These are phyloP conservation scores for Passalora sequoiae DNA, from an alignment of 2,329 filamentous ascomycete species.

Conservation along the genomic window DNA sequence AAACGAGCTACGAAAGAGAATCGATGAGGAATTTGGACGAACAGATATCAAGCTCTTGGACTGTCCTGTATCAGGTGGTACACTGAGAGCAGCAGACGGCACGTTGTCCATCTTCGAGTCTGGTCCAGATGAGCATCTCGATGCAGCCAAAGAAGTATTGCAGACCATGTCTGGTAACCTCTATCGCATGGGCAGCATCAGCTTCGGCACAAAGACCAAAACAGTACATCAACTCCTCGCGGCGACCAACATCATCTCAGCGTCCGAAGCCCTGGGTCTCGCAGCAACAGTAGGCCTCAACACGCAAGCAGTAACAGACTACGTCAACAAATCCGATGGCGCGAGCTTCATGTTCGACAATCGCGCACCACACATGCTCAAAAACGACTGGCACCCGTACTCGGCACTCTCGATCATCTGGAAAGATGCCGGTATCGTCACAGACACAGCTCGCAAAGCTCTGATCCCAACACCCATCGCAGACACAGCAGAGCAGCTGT, in stretches of 20 bases:
- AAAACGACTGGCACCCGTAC: slow-evolving; percentile 46
- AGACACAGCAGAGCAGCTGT: slow-evolving; percentile 60
- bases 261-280: slow-evolving; percentile 54
- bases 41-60: slow-evolving; percentile 64
- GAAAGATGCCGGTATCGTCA: slow-evolving; percentile 59
- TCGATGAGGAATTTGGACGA: slow-evolving; percentile 50
- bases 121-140: slow-evolving; percentile 49
- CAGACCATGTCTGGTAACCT: slow-evolving; percentile 64
- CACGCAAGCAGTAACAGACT: slow-evolving; percentile 45
- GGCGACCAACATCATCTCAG: slow-evolving; percentile 53
- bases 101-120: slow-evolving; percentile 72
- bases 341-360: slow-evolving; percentile 55
- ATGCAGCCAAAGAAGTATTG: slow-evolving; percentile 55
- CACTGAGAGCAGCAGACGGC: slow-evolving; percentile 62
- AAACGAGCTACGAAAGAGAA: slow-evolving; percentile 53
- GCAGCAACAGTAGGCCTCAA: slow-evolving; percentile 51
- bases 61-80: slow-evolving; percentile 67
- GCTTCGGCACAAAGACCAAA: slow-evolving; percentile 53
- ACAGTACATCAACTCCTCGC: slow-evolving; percentile 56
- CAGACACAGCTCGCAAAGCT: slow-evolving; percentile 55
- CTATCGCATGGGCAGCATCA: slow-evolving; percentile 51
- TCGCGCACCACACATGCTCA: slow-evolving; percentile 49
- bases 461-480: slow-evolving; percentile 59
- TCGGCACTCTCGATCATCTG: slow-evolving; percentile 45
- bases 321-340: slow-evolving; percentile 39